A percentile compares a stretch with the other conserved stretches of the same genome.
phyloP scores from a whole-genome alignment of 441 rosid genomes.

The Jatropha podagrica region DNA sequence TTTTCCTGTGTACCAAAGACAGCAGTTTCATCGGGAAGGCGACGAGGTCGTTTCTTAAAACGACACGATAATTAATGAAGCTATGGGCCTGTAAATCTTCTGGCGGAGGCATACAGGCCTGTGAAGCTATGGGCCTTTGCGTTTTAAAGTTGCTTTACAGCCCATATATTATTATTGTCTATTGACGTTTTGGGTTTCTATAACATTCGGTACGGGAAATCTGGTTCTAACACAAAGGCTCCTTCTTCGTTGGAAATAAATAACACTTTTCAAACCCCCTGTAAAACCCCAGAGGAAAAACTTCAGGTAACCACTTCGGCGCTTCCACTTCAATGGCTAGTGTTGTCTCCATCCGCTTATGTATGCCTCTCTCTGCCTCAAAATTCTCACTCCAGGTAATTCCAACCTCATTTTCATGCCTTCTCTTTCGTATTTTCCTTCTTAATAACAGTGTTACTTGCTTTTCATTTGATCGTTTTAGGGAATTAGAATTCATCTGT shows the following conservation, averaged over 20 bases:
- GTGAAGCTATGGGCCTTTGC: too few relatives aligned
- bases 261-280: not conserved
- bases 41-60: too few relatives aligned
- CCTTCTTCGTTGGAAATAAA: not conserved
- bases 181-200: too few relatives aligned
- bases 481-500: not conserved
- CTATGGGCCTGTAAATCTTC: too few relatives aligned
- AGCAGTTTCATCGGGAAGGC: too few relatives aligned
- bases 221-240: too few relatives aligned
- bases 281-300: not conserved
- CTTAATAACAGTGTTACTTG: not conserved
- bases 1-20: too few relatives aligned
- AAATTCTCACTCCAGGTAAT: constrained; percentile 28
- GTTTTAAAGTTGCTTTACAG: too few relatives aligned
- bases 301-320: not conserved
- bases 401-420: not conserved
- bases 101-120: too few relatives aligned
- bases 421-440: not conserved
- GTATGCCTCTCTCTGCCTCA: constrained; percentile 19
- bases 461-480: not conserved
- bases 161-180: too few relatives aligned
- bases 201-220: too few relatives aligned
- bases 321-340: constrained; percentile 32
- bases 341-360: constrained; percentile 24
- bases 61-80: too few relatives aligned